Base-by-base conservation (phyloP, 768 basidiomycete species). In the Hypholoma fasciculare region DNA sequence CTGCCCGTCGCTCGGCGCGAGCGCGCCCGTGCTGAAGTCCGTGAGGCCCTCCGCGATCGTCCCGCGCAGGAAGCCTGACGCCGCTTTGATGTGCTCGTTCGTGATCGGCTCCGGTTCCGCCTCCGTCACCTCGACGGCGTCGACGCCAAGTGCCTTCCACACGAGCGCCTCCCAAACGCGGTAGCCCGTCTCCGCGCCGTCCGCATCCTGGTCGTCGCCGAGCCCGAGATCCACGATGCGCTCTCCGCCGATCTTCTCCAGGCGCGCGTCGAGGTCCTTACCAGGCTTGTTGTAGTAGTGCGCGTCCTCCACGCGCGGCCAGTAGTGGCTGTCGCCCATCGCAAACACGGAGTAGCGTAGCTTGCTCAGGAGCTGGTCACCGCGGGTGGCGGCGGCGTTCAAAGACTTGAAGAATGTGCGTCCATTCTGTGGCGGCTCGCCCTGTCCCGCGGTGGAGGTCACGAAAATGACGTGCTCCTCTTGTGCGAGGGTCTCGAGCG, bases 71-170 rank as follows among this genome's bases (percentile, higher is more conserved):
- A 90, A 98, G 56, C 88, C 85, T 48, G 91, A 94, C 5, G 96
- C 95, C 49, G 92, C 97, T 78, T 98, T 99, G 83, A 98, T 98
- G 74, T 98, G 94, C 75, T 99, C 97, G 78, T 98, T 98, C 54
- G 97, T 98, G 72, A 99, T 96, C 1, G 93, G 87, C 65, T 98
- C 96, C 0, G 96, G 96, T 70, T 98, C 96, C 17, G 88, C 89
- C 74, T 98, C 97, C 34, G 80, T 83, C 17, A 98, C 85, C 70
- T 97, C 91, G 49, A 98, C 76, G 14, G 77, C 78, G 71, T 95
- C 97, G 47, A 98, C 95, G 51, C 96, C 95, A 27, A 98, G 79
- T 1, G 88, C 90, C 74, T 96, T 94, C 97, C 97, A 99, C 38
- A 98, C 64, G 48, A 82, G 77, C 37, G 94, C 87, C 71, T 98